Conservation (phyloP, 2,329 filamentous ascomycete genomes). For the Microsporum canis region DNA sequence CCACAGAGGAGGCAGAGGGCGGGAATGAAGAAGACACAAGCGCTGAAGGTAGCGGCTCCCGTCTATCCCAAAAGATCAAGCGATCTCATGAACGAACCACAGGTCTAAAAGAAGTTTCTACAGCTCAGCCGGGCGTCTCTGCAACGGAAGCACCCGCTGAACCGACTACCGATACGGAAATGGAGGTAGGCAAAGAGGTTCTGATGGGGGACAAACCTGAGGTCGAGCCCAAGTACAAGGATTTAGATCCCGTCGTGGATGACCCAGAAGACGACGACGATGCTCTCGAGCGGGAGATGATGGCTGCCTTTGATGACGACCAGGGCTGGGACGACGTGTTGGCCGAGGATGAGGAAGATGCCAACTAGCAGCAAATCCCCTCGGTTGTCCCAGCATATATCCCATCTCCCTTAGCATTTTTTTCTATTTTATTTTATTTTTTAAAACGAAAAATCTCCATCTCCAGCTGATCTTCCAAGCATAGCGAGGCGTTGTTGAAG, state of each 20-base stretch:
- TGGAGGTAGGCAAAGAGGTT: conserved; percentile 33
- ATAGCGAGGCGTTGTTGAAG: conserved; percentile 12
- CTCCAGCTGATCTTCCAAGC: conserved; percentile 1
- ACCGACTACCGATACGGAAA: conserved; percentile 45
- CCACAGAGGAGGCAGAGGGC: conserved; percentile 17
- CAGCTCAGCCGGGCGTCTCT: conserved; percentile 13
- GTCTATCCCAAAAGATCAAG: conserved; percentile 31
- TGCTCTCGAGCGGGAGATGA: conserved; percentile 43
- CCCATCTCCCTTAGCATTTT: too few relatives aligned
- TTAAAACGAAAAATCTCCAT: neutral
- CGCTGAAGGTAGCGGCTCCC: conserved; percentile 25
- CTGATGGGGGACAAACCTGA: conserved; percentile 8
- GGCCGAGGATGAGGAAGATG: conserved; percentile 24
- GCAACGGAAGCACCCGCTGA: conserved; percentile 32
- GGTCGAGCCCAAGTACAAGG: conserved; percentile 4
- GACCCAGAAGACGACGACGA: conserved; percentile 31
- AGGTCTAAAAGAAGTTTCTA: conserved; percentile 29
- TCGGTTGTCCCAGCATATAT: too few relatives aligned
- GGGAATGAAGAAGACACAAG: conserved; percentile 27
- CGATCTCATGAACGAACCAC: conserved; percentile 33
- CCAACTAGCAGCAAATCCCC: conserved; percentile 4
- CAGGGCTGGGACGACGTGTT: conserved; percentile 27
- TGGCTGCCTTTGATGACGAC: conserved; percentile 46
- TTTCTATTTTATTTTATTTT: too few relatives aligned
- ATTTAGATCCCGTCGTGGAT: conserved; percentile 5